Conservation (phyloP, 2,329 filamentous ascomycete genomes). For the Parascedosporium putredinis region DNA sequence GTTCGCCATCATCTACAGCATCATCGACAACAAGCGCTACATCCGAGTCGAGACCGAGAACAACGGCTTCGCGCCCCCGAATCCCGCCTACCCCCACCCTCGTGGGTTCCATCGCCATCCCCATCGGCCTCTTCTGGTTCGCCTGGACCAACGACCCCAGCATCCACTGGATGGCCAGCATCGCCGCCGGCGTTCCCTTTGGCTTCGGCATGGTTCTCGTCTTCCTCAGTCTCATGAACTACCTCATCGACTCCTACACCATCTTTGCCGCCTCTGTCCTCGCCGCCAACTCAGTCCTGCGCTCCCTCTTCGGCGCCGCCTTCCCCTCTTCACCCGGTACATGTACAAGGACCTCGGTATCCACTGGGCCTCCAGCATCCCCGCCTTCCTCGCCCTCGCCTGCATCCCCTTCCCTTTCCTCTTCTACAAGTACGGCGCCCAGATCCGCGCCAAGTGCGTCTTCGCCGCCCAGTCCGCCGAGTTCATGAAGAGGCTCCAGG, state of each 20-base stretch:
- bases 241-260: slow-evolving; percentile 50
- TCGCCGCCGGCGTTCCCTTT: slow-evolving; percentile 38
- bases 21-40: slow-evolving; percentile 40
- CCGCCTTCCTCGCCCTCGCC: slow-evolving; percentile 34
- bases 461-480: slow-evolving; percentile 3
- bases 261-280: slow-evolving; percentile 39
- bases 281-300: slow-evolving; percentile 51
- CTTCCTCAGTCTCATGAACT: slow-evolving; percentile 22
- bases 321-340: slow-evolving; percentile 48
- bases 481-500: slow-evolving; percentile 4
- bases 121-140: slow-evolving; percentile 46
- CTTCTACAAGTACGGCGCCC: slow-evolving; percentile 33
- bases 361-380: slow-evolving; percentile 39
- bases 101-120: slow-evolving; percentile 39
- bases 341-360: slow-evolving; percentile 32
- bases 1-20: slow-evolving; percentile 26
- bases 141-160: slow-evolving; percentile 43
- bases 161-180: slow-evolving; percentile 47
- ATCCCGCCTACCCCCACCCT: slow-evolving; percentile 40
- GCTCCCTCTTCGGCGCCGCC: slow-evolving; percentile 50
- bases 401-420: slow-evolving; percentile 34
- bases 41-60: slow-evolving; percentile 19
- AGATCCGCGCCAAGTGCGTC: background rate
- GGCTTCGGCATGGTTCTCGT: slow-evolving; percentile 33
- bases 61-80: slow-evolving; percentile 29